Conservation (phyloP, 345 rosid genomes). For the Euphorbia lathyris region DNA sequence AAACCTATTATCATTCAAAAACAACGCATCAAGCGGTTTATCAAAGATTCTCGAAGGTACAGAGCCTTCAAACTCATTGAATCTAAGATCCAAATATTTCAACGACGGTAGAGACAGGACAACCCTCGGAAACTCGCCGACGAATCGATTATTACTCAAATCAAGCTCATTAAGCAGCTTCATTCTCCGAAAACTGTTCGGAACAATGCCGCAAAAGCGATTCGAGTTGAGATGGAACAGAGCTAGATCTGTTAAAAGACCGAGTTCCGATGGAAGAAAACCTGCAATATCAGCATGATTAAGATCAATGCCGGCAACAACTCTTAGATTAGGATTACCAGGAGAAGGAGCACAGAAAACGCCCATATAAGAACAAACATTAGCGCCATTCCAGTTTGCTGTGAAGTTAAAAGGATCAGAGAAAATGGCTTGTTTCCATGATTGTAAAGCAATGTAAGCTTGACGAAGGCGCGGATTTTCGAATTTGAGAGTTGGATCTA, state of each 20-base stretch:
- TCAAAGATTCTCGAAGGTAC: constrained; percentile 60
- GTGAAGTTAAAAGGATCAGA: constrained; percentile 81
- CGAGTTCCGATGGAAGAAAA: constrained; percentile 56
- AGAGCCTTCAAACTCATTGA: constrained; percentile 71
- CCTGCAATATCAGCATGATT: constrained; percentile 79
- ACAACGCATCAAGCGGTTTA: constrained; percentile 55
- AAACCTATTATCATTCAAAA: constrained; percentile 62
- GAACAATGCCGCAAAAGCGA: constrained; percentile 65
- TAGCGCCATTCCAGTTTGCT: constrained; percentile 52
- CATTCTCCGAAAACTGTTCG: constrained; percentile 44
- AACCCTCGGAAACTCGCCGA: no score
- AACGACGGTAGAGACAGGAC: constrained; percentile 55
- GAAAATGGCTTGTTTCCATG: constrained; percentile 58
- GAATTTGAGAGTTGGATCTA: constrained; percentile 35
- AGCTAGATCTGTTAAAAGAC: constrained; percentile 61
- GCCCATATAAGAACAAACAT: constrained; percentile 64
- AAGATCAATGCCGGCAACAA: constrained; percentile 70
- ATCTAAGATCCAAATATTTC: constrained; percentile 67
- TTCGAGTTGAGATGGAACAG: constrained; percentile 70
- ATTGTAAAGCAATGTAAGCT: constrained; percentile 70
- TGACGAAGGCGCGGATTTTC: constrained; percentile 53
- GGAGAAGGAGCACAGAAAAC: constrained; percentile 52
- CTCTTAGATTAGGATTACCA: constrained; percentile 25
- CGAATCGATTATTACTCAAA: no score
- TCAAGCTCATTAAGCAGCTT: constrained; percentile 70